phyloP scores from a whole-genome alignment of 495 filamentous ascomycete species.

The Penicillium crystallinum region DNA sequence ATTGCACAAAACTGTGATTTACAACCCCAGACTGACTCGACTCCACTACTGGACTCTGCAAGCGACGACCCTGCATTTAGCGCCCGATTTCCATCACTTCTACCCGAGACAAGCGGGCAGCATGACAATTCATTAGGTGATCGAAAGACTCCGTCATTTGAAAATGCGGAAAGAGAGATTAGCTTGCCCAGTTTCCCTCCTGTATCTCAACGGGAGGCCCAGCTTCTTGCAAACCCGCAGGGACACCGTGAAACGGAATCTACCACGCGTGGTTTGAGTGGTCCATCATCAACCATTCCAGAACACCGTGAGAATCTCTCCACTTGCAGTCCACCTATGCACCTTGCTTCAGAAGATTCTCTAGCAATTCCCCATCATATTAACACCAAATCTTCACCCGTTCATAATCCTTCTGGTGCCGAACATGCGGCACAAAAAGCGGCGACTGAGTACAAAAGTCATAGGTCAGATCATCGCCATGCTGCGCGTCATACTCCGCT shows the following conservation, averaged over 20 bases:
- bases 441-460: constrained; percentile 17
- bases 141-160: constrained; percentile 7
- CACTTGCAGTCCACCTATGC: background rate
- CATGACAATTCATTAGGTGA: constrained; percentile 3
- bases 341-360: background rate
- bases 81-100: constrained; percentile 27
- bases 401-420: background rate
- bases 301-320: background rate
- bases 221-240: constrained; percentile 27
- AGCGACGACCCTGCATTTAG: constrained; percentile 22
- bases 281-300: background rate
- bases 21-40: background rate
- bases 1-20: background rate
- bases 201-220: constrained; percentile 42
- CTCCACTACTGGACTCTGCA: constrained; percentile 17
- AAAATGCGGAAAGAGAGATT: constrained; percentile 19
- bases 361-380: background rate
- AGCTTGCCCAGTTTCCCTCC: constrained; percentile 39
- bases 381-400: background rate
- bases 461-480: constrained; percentile 8
- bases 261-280: background rate
- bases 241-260: background rate
- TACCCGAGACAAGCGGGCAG: constrained; percentile 13
- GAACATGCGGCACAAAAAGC: constrained; percentile 1
- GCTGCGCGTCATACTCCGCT: background rate